Evolutionary conservation across 495 filamentous ascomycete genomes (phyloP).

Genomic region (Trichoderma parareesei): DNA sequence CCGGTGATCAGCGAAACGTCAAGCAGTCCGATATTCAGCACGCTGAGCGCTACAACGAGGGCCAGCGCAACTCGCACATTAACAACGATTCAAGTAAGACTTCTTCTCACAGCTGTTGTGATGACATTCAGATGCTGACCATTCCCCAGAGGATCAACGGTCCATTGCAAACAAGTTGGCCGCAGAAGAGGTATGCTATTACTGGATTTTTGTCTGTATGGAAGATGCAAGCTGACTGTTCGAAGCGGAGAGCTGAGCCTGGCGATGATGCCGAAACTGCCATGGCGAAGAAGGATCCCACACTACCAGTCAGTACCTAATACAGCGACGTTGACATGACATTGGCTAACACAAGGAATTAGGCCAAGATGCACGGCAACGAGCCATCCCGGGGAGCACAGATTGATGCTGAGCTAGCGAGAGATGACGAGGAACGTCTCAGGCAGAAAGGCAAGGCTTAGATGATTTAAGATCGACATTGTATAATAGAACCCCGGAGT

Average conservation of each 20-base stretch:
- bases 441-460: conserved; percentile 47
- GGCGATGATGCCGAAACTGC: conserved; percentile 45
- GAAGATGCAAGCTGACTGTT: conserved; percentile 14
- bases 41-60: conserved; percentile 55
- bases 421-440: conserved; percentile 59
- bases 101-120: conserved; percentile 5
- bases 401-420: conserved; percentile 61
- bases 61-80: conserved; percentile 54
- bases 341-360: background rate
- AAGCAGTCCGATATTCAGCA: conserved; percentile 47
- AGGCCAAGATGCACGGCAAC: conserved; percentile 67
- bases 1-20: conserved; percentile 61
- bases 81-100: conserved; percentile 67
- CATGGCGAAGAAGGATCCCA: conserved; percentile 56
- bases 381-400: conserved; percentile 62
- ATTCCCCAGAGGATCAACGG: conserved; percentile 59
- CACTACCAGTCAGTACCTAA: conserved; percentile 50
- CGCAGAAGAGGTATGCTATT: conserved; percentile 40
- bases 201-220: background rate
- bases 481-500: background rate
- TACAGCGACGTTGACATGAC: background rate
- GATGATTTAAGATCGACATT: too few relatives aligned
- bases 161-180: conserved; percentile 71
- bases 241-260: conserved; percentile 28
- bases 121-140: conserved; percentile 8